Percentiles rank a stretch among this genome's conserved stretches.
Conservation (phyloP, 169 alveolate species). For the Eimeria brunetti region DNA sequence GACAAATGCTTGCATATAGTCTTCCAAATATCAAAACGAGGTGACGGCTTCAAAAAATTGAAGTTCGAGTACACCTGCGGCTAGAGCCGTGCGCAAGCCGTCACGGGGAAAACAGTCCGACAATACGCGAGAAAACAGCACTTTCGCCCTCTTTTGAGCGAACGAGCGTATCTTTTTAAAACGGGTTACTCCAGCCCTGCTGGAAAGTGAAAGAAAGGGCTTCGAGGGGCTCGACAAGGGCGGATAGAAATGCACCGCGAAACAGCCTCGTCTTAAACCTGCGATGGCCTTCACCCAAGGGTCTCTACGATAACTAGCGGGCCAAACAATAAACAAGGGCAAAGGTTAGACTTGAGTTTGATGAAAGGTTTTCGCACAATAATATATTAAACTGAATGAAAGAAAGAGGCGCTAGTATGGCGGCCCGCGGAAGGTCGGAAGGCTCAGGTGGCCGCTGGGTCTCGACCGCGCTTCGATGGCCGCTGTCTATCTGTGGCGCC, state of each 20-base stretch:
- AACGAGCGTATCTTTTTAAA: neutral
- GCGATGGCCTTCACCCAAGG: neutral
- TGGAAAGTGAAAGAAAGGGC: neutral
- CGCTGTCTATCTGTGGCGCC: neutral
- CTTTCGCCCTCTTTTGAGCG: neutral
- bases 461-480: neutral
- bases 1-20: too few relatives aligned
- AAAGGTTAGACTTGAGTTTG: neutral
- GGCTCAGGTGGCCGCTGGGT: conserved; percentile 7
- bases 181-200: neutral
- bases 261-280: neutral
- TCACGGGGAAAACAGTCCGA: neutral
- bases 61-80: neutral
- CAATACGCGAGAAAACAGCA: neutral
- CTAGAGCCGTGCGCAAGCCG: neutral
- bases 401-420: neutral
- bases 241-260: neutral
- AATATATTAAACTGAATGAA: neutral
- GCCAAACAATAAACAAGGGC: neutral
- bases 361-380: neutral
- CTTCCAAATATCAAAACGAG: neutral
- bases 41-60: too few relatives aligned
- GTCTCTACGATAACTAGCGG: neutral
- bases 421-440: neutral
- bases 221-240: neutral